Evolutionary conservation across 2,329 filamentous ascomycete genomes (phyloP), one percentile per base, ranked within the genome.

Genomic region (Fusarium transvaalense): DNA sequence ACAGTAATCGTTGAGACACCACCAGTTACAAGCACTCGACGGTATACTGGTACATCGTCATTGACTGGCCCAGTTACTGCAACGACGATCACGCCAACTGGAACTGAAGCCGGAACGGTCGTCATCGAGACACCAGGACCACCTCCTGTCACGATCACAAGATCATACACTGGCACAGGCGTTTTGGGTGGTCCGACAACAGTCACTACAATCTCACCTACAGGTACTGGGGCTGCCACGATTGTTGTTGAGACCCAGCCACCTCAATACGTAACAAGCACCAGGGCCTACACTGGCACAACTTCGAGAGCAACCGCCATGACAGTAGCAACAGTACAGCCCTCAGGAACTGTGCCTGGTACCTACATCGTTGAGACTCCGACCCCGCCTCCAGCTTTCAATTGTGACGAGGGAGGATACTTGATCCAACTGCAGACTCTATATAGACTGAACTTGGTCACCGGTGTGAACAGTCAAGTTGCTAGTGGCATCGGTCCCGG

Each of bases 331-430:
- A 60, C 56, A 5, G 23, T 60, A 1, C 13, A 9, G 2, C 51
- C 56, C 2, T 41, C 56, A 1, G 52, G 56, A 17, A 60, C 52
- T 14, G 52, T 47, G 2, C 14, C 51, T 0, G 56, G 41, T 7
- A 56, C 54, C n/a, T 50, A 52, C 29, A 41, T 54, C 3, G 60
- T 63, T 7, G 60, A 63, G 27, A 63, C 60, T 0, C 60, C 60
- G 7, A 32, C 21, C 5, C 21, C 60, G 4, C 60, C 58, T 13
- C 60, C 60, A 17, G 10, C 60, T 10, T 63, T 63, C 21, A 56
- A 31, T 3, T 63, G 60, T 39, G 60, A 63, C 10, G 60, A 56
- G 31, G 60, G 60, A 17, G 60, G 60, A 10, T 63, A 63, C 31
- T n/a, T 63, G 58, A 63, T 63, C 8, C 60, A 63, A 27, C 10